A percentile compares a stretch with the other conserved stretches of the same genome.
Conservation (phyloP, 495 filamentous ascomycete species). For the Hyaloscypha variabilis region DNA sequence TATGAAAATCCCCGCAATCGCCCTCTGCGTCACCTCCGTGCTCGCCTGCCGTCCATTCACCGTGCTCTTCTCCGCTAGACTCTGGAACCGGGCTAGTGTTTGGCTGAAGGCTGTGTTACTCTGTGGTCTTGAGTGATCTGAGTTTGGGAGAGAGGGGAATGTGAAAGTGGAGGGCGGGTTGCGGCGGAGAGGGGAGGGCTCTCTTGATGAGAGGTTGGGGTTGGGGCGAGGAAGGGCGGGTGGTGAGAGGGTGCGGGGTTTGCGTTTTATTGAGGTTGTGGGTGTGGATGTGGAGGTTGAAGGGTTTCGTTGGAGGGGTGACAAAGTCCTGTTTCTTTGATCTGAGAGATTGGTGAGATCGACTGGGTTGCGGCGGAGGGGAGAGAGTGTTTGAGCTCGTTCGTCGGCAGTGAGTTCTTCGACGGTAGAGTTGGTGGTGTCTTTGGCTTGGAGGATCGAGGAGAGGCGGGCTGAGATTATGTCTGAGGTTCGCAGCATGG, state of each 20-base stretch:
- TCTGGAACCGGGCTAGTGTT: slow-evolving; percentile 7
- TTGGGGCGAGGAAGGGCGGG: neutral
- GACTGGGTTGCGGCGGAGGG: slow-evolving; percentile 9
- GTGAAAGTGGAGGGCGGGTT: neutral
- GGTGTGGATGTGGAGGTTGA: neutral
- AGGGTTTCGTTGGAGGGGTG: slow-evolving; percentile 16
- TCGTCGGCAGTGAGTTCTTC: neutral
- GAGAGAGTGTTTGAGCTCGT: slow-evolving; percentile 6
- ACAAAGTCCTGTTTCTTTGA: slow-evolving; percentile 11
- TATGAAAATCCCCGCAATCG: slow-evolving; percentile 18
- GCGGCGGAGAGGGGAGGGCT: slow-evolving; percentile 7
- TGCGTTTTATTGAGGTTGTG: neutral
- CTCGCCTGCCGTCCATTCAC: neutral
- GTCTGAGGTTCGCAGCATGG: slow-evolving; percentile 20
- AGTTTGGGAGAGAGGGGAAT: no score
- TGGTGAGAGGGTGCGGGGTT: slow-evolving; percentile 11
- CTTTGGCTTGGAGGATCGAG: neutral
- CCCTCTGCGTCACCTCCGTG: slow-evolving; percentile 18
- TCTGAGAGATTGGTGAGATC: neutral
- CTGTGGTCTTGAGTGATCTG: slow-evolving; percentile 6
- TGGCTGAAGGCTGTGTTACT: slow-evolving; percentile 12
- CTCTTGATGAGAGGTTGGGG: neutral
- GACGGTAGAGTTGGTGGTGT: neutral
- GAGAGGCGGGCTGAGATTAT: slow-evolving; percentile 15
- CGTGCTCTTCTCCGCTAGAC: neutral